Evolutionary conservation across 2,329 filamentous ascomycete genomes (phyloP), one percentile per base, ranked within the genome.

Genomic region (Talaromyces pinophilus): DNA sequence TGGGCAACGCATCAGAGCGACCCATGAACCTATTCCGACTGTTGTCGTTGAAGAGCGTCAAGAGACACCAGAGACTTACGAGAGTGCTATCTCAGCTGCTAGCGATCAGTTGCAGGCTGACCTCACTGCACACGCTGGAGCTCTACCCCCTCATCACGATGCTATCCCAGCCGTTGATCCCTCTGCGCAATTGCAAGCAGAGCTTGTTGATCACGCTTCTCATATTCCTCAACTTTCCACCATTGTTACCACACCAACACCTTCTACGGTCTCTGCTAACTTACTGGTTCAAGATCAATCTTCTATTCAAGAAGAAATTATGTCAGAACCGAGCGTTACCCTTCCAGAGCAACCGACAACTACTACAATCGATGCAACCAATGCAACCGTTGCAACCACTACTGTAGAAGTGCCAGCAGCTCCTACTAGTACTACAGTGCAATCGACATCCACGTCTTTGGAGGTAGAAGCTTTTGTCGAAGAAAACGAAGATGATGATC

Each of bases 121-220:
- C 4, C 19, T 62, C n/a, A 30, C n/a, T 28, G 25, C 61, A 22
- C 22, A 62, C 10, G 30, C 46, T 44, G 13, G 25, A 25, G 25
- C 54, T 19, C 28, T 62, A 15, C 33, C 46, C 38, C 42, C 44
- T 19, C 64, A 19, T 59, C 28, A 19, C 17, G 7, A 44, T 30
- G 25, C 13, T 33, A 59, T 33, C 17, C 28, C 52, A 22, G 40
- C 10, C 13, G 25, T 11, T 42, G 60, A 63, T n/a, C 42, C 42
- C 10, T 57, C 65, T 55, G 17, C 61, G 38, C 65, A 67, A 30
- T 42, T 67, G 44, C 65, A 67, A 60, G 60, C 65, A 38, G 65
- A 67, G 22, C 46, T 67, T 25, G 15, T 42, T 59, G 11, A 33
- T 22, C 33, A 67, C n/a, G n/a, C 44, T 33, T 44, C 54, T 40